Percentiles rank a stretch among this genome's conserved stretches.
Evolutionary conservation across 225 moss, liverwort and hornwort species (phyloP).

Genomic region (Neckera pumila): DNA sequence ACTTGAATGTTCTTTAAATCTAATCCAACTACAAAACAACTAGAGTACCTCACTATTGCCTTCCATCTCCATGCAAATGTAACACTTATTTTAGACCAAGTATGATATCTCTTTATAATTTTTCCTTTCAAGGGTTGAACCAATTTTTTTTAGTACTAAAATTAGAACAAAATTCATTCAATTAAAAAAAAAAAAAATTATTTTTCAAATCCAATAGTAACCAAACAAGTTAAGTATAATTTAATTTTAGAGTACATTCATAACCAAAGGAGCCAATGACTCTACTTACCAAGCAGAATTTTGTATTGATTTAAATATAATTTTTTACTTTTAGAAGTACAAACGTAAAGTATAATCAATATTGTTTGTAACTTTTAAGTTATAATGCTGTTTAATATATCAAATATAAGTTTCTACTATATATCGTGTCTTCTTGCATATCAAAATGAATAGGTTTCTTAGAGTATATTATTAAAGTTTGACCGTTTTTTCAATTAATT

Average conservation of each 20-base stretch:
- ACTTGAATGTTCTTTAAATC: too few relatives aligned
- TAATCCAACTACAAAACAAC: background rate
- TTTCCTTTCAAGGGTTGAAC: background rate
- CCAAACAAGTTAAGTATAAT: background rate
- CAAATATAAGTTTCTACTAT: background rate
- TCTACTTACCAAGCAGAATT: rapidly evolving
- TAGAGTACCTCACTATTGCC: rapidly evolving
- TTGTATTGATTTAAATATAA: too few relatives aligned
- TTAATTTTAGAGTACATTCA: background rate
- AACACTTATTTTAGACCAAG: background rate
- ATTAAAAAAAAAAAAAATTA: rapidly evolving
- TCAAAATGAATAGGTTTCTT: too few relatives aligned
- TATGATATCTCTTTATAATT: too few relatives aligned
- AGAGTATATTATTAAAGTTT: background rate
- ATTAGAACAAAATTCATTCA: background rate
- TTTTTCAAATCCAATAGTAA: background rate
- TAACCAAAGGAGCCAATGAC: rapidly evolving
- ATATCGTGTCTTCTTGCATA: rapidly evolving
- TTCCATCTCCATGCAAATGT: background rate
- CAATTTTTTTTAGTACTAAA: background rate
- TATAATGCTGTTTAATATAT: background rate
- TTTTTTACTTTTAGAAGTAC: background rate
- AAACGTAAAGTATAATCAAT: background rate
- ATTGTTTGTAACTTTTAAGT: background rate
- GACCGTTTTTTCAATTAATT: too few relatives aligned